A percentile compares a stretch with the other conserved stretches of the same genome.
These are phyloP conservation scores for Aureobasidium leucospermi DNA, from an alignment of 2,329 filamentous ascomycete species.

Conservation along the genomic window DNA sequence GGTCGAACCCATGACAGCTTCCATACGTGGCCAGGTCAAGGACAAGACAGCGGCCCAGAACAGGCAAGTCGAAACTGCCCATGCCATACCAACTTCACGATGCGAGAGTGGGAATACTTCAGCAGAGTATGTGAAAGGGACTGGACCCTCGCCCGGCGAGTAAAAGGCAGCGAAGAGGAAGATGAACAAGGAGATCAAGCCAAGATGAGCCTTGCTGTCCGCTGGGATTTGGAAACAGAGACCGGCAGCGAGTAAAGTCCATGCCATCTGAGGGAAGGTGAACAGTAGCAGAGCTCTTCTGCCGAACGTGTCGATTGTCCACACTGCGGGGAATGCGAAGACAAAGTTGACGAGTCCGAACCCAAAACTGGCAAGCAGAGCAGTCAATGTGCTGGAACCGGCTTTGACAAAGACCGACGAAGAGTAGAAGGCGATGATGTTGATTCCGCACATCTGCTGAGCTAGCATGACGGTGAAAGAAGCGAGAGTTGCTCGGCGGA, in stretches of 20 bases:
- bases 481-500: constrained; percentile 66
- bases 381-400: constrained; percentile 23
- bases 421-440: constrained; percentile 19
- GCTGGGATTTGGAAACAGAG: constrained; percentile 38
- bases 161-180: constrained; percentile 38
- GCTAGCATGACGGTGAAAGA: constrained; percentile 71
- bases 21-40: constrained; percentile 43
- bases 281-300: constrained; percentile 32
- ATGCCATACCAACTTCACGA: constrained; percentile 25
- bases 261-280: constrained; percentile 45
- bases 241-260: constrained; percentile 41
- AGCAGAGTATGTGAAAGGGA: constrained; percentile 36
- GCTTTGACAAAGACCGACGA: constrained; percentile 18
- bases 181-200: constrained; percentile 24
- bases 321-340: constrained; percentile 53
- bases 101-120: constrained; percentile 29
- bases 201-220: constrained; percentile 21
- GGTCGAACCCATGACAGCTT: constrained; percentile 41
- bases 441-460: constrained; percentile 53
- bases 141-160: constrained; percentile 35
- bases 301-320: constrained; percentile 38
- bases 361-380: constrained; percentile 49
- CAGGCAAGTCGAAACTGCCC: constrained; percentile 34
- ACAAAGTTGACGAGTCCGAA: constrained; percentile 54
- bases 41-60: constrained; percentile 45